These are phyloP conservation scores for Phoma herbarum DNA, from an alignment of 2,329 filamentous ascomycete genomes.

Conservation along the genomic window DNA sequence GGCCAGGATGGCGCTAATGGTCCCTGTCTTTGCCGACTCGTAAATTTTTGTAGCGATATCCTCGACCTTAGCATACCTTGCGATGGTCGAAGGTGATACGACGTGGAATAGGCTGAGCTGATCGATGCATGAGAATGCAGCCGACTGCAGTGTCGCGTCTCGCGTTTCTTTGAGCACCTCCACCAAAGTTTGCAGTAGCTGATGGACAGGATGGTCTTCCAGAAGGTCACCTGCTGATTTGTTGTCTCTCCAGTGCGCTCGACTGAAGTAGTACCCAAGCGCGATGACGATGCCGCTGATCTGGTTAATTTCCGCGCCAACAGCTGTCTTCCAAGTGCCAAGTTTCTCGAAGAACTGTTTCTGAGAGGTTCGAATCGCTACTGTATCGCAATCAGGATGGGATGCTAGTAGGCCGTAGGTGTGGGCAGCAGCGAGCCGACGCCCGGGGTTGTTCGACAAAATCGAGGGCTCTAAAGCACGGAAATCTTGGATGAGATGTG, in stretches of 20 bases:
- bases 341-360: conserved; percentile 58
- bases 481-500: conserved; percentile 45
- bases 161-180: conserved; percentile 63
- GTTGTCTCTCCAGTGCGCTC: conserved; percentile 61
- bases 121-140: conserved; percentile 65
- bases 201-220: conserved; percentile 51
- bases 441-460: conserved; percentile 74
- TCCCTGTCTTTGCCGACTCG: conserved; percentile 77
- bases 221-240: conserved; percentile 26
- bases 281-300: conserved; percentile 69
- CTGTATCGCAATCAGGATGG: conserved; percentile 59
- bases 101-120: conserved; percentile 69
- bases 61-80: conserved; percentile 49
- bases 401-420: conserved; percentile 80
- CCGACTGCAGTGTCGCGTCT: conserved; percentile 66
- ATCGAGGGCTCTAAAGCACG: conserved; percentile 67
- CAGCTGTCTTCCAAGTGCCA: conserved; percentile 64
- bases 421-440: conserved; percentile 72
- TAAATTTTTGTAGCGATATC: conserved; percentile 70
- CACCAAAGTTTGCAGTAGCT: conserved; percentile 57
- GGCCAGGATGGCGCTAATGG: conserved; percentile 81
- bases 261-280: conserved; percentile 66
- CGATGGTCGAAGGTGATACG: conserved; percentile 55
- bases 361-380: conserved; percentile 56
- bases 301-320: conserved; percentile 67